Conservation (phyloP, 371 early-diverging fungal species). For the Conidiobolus incongruus region DNA sequence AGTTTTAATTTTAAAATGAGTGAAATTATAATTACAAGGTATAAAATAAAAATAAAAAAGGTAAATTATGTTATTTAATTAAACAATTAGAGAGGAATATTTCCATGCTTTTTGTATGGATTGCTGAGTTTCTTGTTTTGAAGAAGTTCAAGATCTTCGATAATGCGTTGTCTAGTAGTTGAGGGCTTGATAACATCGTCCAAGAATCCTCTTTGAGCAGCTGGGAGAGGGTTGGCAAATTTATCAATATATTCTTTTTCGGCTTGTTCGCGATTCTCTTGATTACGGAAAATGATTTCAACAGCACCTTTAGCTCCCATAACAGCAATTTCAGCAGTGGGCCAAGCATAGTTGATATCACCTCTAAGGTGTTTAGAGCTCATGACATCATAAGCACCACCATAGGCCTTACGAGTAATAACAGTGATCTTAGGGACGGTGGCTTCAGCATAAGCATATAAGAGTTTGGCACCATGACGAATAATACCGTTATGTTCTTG, state of each 20-base stretch:
- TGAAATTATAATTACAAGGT: too few species aligned
- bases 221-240: constrained; percentile 89
- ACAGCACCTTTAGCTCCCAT: constrained; percentile 96
- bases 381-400: constrained; percentile 97
- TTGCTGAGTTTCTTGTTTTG: constrained; percentile 42
- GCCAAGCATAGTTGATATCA: constrained; percentile 88
- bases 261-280: constrained; percentile 37
- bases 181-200: constrained; percentile 84
- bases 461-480: constrained; percentile 88
- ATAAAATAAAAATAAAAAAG: too few species aligned
- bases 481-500: constrained; percentile 96
- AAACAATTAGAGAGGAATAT: constrained; percentile 32
- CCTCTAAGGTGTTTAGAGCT: constrained; percentile 87
- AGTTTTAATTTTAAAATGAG: too few species aligned
- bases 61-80: too few species aligned
- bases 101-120: constrained; percentile 88
- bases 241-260: constrained; percentile 73
- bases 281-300: constrained; percentile 79
- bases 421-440: constrained; percentile 94
- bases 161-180: constrained; percentile 58
- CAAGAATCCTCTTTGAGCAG: constrained; percentile 85
- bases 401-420: constrained; percentile 91
- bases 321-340: constrained; percentile 91
- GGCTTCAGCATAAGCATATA: constrained; percentile 92
- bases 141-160: constrained; percentile 70